phyloP scores from a whole-genome alignment of 1,284 basidiomycete species.

The Ustilago nuda region DNA sequence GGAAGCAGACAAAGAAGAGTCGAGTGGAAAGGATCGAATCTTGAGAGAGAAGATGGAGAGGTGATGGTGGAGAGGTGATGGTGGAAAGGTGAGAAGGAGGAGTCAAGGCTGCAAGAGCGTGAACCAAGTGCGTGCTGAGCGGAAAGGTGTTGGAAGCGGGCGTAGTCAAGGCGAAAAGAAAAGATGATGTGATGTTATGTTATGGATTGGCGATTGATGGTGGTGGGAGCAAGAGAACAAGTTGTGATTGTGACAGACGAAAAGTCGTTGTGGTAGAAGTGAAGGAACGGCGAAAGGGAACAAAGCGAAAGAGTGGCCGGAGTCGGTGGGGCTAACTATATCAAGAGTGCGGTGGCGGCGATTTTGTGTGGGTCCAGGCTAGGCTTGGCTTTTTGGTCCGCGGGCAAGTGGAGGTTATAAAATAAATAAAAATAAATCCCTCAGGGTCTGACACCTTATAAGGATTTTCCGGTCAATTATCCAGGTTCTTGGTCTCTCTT shows the following conservation, averaged over 20 bases:
- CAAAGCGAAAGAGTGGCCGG: background rate
- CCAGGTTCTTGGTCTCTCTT: background rate
- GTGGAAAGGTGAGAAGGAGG: constrained; percentile 8
- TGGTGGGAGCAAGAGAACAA: constrained; percentile 7
- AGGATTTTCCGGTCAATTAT: constrained; percentile 7
- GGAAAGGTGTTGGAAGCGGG: constrained; percentile 9
- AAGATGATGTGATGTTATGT: background rate
- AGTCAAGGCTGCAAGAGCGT: background rate
- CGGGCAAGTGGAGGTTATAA: constrained; percentile 14
- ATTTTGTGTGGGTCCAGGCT: constrained; percentile 5
- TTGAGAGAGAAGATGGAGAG: constrained; percentile 5
- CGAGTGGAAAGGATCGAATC: constrained; percentile 5
- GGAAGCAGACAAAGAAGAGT: constrained; percentile 17
- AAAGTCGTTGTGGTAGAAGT: constrained; percentile 4
- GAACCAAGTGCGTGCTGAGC: background rate
- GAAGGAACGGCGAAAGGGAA: constrained; percentile 3
- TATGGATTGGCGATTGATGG: constrained; percentile 5
- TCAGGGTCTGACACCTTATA: constrained; percentile 1
- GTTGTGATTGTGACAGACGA: constrained; percentile 1
- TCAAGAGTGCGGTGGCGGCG: constrained; percentile 10
- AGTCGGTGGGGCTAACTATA: constrained; percentile 17
- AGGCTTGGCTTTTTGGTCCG: background rate
- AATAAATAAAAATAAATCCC: background rate
- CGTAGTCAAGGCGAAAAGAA: constrained; percentile 14
- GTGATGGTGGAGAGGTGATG: constrained; percentile 13